Evolutionary conservation across 2,329 filamentous ascomycete species (phyloP).

Genomic region (Xylariaceae sp.): DNA sequence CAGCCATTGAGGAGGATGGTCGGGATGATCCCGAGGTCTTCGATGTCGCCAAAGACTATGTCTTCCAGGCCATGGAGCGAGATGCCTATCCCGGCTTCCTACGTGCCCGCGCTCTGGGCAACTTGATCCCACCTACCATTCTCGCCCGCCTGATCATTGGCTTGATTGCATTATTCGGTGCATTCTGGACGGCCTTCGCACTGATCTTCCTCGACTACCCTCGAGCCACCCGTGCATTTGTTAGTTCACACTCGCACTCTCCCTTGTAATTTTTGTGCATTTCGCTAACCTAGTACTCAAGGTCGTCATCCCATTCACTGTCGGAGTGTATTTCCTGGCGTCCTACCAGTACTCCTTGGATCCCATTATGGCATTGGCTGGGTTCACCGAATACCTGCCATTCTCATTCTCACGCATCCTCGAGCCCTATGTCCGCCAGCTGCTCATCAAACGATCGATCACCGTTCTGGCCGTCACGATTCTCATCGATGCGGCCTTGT

Average conservation of each 20-base stretch:
- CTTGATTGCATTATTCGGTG: constrained; percentile 81
- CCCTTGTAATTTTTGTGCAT: not conserved
- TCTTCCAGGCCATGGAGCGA: constrained; percentile 98
- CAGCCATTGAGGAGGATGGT: constrained; percentile 83
- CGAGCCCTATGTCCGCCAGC: constrained; percentile 84
- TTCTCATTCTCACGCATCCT: constrained; percentile 85
- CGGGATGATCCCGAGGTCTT: constrained; percentile 97
- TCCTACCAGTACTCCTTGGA: constrained; percentile 97
- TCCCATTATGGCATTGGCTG: constrained; percentile 81
- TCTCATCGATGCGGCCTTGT: constrained; percentile 75
- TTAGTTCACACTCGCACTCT: constrained; percentile 45
- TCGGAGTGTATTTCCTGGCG: constrained; percentile 82
- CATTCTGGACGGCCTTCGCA: constrained; percentile 89
- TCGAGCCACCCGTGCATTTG: constrained; percentile 75
- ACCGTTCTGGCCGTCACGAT: constrained; percentile 76
- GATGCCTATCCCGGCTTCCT: constrained; percentile 98
- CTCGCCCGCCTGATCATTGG: constrained; percentile 82
- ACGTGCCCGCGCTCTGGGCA: constrained; percentile 89
- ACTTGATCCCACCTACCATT: constrained; percentile 87
- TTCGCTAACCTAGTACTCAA: constrained; percentile 19
- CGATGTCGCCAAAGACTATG: constrained; percentile 96
- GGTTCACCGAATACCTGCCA: constrained; percentile 93
- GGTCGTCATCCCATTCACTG: constrained; percentile 81
- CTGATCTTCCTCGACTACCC: constrained; percentile 85
- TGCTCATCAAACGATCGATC: constrained; percentile 77